Evolutionary conservation across 257 asterid species (phyloP), one percentile per base, ranked within the genome.

Genomic region (Lithospermum erythrorhizon): DNA sequence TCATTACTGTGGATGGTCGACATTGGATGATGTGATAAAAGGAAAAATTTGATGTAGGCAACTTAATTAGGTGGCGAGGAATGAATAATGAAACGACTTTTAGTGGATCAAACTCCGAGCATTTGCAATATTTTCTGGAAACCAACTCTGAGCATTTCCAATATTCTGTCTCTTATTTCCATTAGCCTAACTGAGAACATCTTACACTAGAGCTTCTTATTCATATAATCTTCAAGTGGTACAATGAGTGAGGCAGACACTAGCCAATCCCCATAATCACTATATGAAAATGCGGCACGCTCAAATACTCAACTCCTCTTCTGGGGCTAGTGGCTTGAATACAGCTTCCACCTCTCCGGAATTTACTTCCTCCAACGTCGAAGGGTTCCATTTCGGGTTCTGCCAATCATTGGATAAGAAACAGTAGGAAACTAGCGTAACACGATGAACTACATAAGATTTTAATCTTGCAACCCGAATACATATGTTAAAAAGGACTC

Each of bases 341-440:
- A 88, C 84, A 62, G 88, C 82, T 71, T 79, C 94, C 66, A 91
- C 74, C 61, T 86, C 98, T 19, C 73, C 47, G 57, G 65, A 23
- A 35, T 78, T 71, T 61, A 91, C 93, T 61, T 83, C 94, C 25
- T 82, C 94, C 74, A 83, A 76, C 79, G 81, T 81, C 24, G 90
- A 71, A 2, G 98, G 98, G 37, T 73, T 73, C 98, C 98, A 91
- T 70, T 80, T 86, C 16, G 98, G 98, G 66, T 88, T 84, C 98
- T 91, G 88, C 53, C 64, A 65, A 63, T 22, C 66, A 59, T 6
- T 18, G 29, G 23, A 21, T 21, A n/a, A 23, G 25, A 21, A 23
- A 65, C 21, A 11, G 53, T 49, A 55, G 55, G 55, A 5, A 25
- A 68, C 19, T 21, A 23, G 57, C 1, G 21, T 7, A 19, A 19